Base-by-base conservation (phyloP, 805 yeast genomes). In the Tetrapisispora namnaoensis region DNA sequence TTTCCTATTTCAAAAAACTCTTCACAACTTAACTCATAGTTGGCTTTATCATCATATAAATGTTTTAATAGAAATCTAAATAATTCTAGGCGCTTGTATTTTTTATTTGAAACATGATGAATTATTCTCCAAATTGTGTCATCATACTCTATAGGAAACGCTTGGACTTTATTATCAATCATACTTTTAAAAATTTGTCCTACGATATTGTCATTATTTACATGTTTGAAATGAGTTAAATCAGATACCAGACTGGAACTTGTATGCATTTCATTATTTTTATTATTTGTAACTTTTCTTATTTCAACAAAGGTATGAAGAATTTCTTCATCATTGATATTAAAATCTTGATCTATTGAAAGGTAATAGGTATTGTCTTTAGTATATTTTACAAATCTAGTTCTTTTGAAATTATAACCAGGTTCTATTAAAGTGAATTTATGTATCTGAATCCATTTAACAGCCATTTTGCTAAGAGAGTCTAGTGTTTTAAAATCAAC, bases 381-480 rank as follows among this genome's bases (percentile, higher is more conserved):
- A 3, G 48, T 44, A 20, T 50, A 37, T 20, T 55, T 55, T 4
- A 60, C 45, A 44, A 64, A 62, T 30, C 68, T 52, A 11, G 64
- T 55, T 50, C 66, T 59, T 49, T 57, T 60, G 17, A 56, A 53
- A 9, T 49, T 40, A 17, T 61, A 53, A 7, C 18, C 30, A 2
- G 58, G 57, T 2, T 50, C 50, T 8, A 47, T 24, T 11, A 45
- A 27, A 22, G 47, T 44, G 40, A 59, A 42, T 17, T 56, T 48
- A 44, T 55, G 66, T 1, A 61, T 48, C 17, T 49, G 51, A 1
- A 62, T 34, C 67, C 67, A 63, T 24, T 64, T 67, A 2, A 58
- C n/a, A 16, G 60, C 52, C 8, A 55, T 28, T 44, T 57, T 62
- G 34, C 56, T 53, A n/a, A 62, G 32, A 11, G 61, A 55, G 11